Conservation (phyloP, 2,329 filamentous ascomycete genomes). For the Fusarium tuaranense region DNA sequence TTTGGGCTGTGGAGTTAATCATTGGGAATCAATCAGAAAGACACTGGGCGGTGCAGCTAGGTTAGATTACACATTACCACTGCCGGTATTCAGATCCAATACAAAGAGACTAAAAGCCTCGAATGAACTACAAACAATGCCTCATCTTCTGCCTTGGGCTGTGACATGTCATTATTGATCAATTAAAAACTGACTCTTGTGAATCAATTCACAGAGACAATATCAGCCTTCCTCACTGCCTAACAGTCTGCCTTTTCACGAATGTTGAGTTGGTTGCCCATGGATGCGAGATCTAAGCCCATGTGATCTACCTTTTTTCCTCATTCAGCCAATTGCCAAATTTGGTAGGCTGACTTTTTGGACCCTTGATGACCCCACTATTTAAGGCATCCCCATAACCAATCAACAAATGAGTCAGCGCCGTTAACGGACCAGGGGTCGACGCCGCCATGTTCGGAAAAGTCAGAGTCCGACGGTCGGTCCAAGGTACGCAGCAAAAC, state of each 20-base stretch:
- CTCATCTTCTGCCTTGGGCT: not conserved
- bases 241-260: conserved; percentile 22
- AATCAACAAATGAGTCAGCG: not conserved
- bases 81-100: conserved; percentile 4
- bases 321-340: conserved; percentile 28
- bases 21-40: conserved; percentile 22
- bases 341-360: conserved; percentile 31
- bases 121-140: conserved; percentile 12
- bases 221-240: conserved; percentile 29
- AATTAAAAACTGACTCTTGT: not conserved
- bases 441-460: not conserved
- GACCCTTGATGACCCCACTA: not conserved
- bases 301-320: conserved; percentile 16
- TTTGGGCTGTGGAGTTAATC: conserved; percentile 31
- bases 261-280: not conserved
- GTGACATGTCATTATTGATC: not conserved
- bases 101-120: conserved; percentile 12
- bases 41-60: conserved; percentile 4
- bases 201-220: not conserved
- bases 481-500: not conserved
- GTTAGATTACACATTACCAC: conserved; percentile 10
- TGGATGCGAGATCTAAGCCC: conserved; percentile 9
- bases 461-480: conserved; percentile 3
- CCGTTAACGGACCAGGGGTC: not conserved
- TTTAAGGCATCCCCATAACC: not conserved